Conservation (phyloP, 345 rosid species). For the Lepidium aucheri region DNA sequence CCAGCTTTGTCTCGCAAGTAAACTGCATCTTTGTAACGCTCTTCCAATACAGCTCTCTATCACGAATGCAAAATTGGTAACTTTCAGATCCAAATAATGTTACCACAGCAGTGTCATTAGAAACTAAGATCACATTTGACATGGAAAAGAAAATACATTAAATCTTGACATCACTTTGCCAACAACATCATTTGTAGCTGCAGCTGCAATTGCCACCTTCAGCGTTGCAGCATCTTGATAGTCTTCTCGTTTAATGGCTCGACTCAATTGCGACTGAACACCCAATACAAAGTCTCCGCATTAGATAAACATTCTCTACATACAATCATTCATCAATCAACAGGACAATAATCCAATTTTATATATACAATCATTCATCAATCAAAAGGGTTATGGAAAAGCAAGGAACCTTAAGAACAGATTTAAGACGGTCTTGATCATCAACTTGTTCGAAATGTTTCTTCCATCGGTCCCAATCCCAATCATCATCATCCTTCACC, state of each 20-base stretch:
- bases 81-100: neutral
- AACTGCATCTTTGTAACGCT: slow-evolving; percentile 73
- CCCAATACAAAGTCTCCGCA: neutral
- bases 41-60: slow-evolving; percentile 70
- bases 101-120: neutral
- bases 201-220: slow-evolving; percentile 91
- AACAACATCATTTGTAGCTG: slow-evolving; percentile 64
- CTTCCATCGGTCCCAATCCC: slow-evolving; percentile 95
- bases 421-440: slow-evolving; percentile 69
- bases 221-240: slow-evolving; percentile 75
- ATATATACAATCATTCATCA: neutral
- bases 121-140: neutral
- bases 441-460: slow-evolving; percentile 71
- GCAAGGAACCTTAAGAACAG: slow-evolving; percentile 56
- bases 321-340: neutral
- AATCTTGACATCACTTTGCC: slow-evolving; percentile 61
- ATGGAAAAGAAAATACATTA: slow-evolving; percentile 35
- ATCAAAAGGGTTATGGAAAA: neutral
- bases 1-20: slow-evolving; percentile 75
- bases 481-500: slow-evolving; percentile 27
- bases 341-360: neutral
- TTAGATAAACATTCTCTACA: neutral
- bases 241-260: slow-evolving; percentile 58
- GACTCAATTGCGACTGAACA: slow-evolving; percentile 54
- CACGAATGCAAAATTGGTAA: neutral